phyloP scores from a whole-genome alignment of 441 rosid genomes.

The Hura crepitans region DNA sequence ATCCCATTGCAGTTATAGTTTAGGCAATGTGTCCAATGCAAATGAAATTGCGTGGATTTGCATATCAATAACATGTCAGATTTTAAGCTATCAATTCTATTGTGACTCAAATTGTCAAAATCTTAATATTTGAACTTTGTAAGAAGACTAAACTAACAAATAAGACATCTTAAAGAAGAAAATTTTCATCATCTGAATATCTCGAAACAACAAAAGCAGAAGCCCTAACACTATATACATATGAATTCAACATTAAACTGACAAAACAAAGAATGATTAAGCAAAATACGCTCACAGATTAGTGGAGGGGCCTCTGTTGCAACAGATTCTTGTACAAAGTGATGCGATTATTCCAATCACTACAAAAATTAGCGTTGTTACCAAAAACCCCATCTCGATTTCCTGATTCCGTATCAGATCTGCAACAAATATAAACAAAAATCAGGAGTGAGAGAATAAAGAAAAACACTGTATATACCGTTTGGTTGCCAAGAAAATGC shows the following conservation, averaged over 20 bases:
- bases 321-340: slow-evolving; percentile 81
- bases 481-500: slow-evolving; percentile 9
- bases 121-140: not conserved
- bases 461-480: not conserved
- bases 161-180: not conserved
- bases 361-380: slow-evolving; percentile 73
- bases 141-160: not conserved
- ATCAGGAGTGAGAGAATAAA: not conserved
- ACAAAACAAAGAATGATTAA: not conserved
- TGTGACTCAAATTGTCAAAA: not conserved
- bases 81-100: not conserved
- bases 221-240: not conserved
- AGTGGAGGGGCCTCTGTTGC: slow-evolving; percentile 79
- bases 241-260: not conserved
- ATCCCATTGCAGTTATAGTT: not conserved
- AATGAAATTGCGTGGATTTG: not conserved
- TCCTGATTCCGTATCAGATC: slow-evolving; percentile 17
- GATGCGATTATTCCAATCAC: slow-evolving; percentile 74
- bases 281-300: slow-evolving; percentile 53
- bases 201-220: slow-evolving; percentile 1
- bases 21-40: not conserved
- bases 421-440: slow-evolving; percentile 4
- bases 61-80: not conserved
- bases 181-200: not conserved
- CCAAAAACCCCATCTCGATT: slow-evolving; percentile 72